Base-by-base conservation (phyloP, 2,329 filamentous ascomycete genomes). In the Macrophomina phaseolina region DNA sequence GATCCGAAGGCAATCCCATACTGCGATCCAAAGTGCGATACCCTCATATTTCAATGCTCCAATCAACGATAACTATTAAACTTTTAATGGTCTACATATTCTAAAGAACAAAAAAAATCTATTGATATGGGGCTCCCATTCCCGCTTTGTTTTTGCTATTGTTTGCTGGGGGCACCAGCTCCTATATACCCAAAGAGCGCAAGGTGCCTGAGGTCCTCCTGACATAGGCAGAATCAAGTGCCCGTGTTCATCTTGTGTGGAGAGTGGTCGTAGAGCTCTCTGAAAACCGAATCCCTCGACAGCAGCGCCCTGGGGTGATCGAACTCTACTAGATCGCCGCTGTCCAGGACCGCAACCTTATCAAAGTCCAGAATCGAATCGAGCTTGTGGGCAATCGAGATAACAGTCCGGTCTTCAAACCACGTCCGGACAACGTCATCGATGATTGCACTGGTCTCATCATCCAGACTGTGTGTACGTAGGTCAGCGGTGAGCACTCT, bases 321-420 rank as follows among this genome's bases (percentile, higher is more conserved):
- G 36, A 73, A 76, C 75, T 87, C 85, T 1, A 83, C 79, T 12
- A 86, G 73, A 53, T 71, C 71, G 3, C 85, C 85, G 8, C 76
- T 74, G 38, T 86, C 82, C 77, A 87, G 79, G 11, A 87, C 82
- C 2, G 83, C 78, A 40, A 87, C 81, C 32, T 74, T 75, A 70
- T 87, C 84, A 71, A 84, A 86, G 63, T 84, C 82, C 68, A 85
- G 76, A 14, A 88, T 84, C 66, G 85, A 85, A 45, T 85, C 82
- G 45, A 87, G 78, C 38, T 85, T 84, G 74, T 88, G 86, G 5
- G 85, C 84, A 1, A 88, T 83, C 0, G 84, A 81, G 60, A 88
- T 80, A 63, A 91, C 84, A 0, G 89, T 91, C 68, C 86, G 85
- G 4, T 78, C 79, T 3, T 75, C 73, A 72, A 90, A 88, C 34